Conservation (phyloP, 1,139 yeast species). For the Geotrichum australiense region DNA sequence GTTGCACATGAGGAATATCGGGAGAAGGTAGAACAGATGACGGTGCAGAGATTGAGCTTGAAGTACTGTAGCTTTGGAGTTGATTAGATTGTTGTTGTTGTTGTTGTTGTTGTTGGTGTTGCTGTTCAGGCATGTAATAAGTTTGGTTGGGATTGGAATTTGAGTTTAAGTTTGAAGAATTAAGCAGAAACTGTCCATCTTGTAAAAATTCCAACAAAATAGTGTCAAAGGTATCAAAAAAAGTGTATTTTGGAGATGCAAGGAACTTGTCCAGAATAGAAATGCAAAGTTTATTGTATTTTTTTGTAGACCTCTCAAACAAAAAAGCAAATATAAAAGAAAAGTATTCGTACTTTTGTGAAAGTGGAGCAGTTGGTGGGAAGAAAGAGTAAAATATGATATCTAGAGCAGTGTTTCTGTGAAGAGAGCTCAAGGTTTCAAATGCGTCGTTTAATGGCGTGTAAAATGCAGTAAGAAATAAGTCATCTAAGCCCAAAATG, state of each 20-base stretch:
- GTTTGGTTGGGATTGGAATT: slow-evolving; percentile 5
- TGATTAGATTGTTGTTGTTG: slow-evolving; percentile 4
- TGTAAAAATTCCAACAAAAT: slow-evolving; percentile 24
- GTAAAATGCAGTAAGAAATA: slow-evolving; percentile 25
- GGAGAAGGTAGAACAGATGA: slow-evolving; percentile 25
- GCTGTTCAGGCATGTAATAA: slow-evolving; percentile 10
- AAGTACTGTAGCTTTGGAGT: slow-evolving; percentile 6
- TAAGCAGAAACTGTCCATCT: slow-evolving; percentile 25
- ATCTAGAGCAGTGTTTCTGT: slow-evolving; percentile 28
- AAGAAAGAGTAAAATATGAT: slow-evolving; percentile 31
- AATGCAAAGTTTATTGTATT: slow-evolving; percentile 23
- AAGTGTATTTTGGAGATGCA: slow-evolving; percentile 20
- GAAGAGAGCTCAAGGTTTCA: slow-evolving; percentile 26
- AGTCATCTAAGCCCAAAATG: slow-evolving; percentile 24
- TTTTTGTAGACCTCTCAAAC: slow-evolving; percentile 20
- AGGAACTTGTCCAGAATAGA: slow-evolving; percentile 21
- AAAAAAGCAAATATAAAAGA: slow-evolving; percentile 26
- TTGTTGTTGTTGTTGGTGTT: background rate
- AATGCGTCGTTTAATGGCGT: slow-evolving; percentile 19
- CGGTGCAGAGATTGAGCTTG: slow-evolving; percentile 20
- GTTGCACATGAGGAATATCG: slow-evolving; percentile 22
- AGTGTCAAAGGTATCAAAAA: slow-evolving; percentile 22
- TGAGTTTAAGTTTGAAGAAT: slow-evolving; percentile 8
- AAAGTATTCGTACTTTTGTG: slow-evolving; percentile 29
- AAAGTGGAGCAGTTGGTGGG: slow-evolving; percentile 24